A percentile compares a stretch with the other conserved stretches of the same genome.
These are phyloP conservation scores for Aeminium ludgeri DNA, from an alignment of 495 filamentous ascomycete genomes.

Conservation along the genomic window DNA sequence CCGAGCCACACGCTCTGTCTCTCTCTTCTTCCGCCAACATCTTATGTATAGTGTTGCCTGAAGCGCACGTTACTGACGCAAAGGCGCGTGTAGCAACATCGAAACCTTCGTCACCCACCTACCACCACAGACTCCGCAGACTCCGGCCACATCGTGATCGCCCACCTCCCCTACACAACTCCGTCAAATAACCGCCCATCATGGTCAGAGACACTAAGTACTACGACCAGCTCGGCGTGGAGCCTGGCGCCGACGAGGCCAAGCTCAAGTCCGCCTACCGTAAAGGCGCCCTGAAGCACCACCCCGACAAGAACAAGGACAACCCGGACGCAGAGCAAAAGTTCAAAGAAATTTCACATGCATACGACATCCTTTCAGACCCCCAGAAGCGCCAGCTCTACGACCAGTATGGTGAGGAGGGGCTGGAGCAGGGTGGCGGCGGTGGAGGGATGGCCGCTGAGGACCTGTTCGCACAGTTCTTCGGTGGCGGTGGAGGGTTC, in stretches of 20 bases:
- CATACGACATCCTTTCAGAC: conserved; percentile 88
- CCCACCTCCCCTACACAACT: not conserved
- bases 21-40: too few species aligned
- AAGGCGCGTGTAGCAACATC: too few species aligned
- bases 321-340: conserved; percentile 89
- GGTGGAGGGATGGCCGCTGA: conserved; percentile 78
- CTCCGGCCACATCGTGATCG: too few species aligned
- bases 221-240: conserved; percentile 72
- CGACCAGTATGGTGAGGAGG: conserved; percentile 94
- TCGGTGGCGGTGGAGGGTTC: conserved; percentile 45
- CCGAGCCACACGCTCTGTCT: too few species aligned
- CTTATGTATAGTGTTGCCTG: too few species aligned
- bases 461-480: conserved; percentile 96
- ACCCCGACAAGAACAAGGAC: conserved; percentile 93
- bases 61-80: too few species aligned
- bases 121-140: too few species aligned
- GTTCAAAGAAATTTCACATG: conserved; percentile 92
- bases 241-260: conserved; percentile 51
- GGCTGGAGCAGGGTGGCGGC: conserved; percentile 71
- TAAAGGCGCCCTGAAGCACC: conserved; percentile 73
- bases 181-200: conserved; percentile 1
- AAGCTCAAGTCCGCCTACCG: conserved; percentile 85
- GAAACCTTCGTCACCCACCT: too few species aligned
- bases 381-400: conserved; percentile 79
- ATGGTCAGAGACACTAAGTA: conserved; percentile 88